phyloP scores from a whole-genome alignment of 2,329 filamentous ascomycete species.

The Penicillium sp. region DNA sequence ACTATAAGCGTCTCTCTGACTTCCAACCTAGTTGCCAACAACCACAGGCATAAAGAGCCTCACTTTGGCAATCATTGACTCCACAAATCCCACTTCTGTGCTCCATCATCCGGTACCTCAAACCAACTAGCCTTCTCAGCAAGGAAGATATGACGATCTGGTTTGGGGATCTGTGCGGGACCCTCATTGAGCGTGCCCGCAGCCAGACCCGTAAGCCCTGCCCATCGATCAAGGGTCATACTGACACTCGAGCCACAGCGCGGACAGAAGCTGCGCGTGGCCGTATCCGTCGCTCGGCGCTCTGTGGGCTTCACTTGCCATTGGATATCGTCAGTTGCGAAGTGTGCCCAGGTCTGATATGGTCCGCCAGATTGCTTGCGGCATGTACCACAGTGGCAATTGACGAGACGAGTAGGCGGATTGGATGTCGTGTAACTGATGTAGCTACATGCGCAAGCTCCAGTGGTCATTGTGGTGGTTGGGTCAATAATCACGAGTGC shows the following conservation, averaged over 20 bases:
- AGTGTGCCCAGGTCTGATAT: slow-evolving; percentile 47
- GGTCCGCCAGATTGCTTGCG: slow-evolving; percentile 51
- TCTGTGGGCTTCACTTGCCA: slow-evolving; percentile 36
- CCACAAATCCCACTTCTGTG: slow-evolving; percentile 28
- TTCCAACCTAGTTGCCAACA: background rate
- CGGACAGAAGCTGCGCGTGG: slow-evolving; percentile 48
- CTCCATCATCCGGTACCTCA: slow-evolving; percentile 40
- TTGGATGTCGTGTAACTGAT: slow-evolving; percentile 45
- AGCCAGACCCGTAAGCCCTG: slow-evolving; percentile 37
- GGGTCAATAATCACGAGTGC: background rate
- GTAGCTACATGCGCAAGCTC: slow-evolving; percentile 48
- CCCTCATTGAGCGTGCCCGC: slow-evolving; percentile 45
- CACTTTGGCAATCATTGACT: background rate
- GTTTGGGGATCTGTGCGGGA: slow-evolving; percentile 25
- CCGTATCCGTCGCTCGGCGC: slow-evolving; percentile 42
- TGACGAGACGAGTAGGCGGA: slow-evolving; percentile 37
- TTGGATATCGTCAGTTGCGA: slow-evolving; percentile 37
- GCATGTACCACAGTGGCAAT: slow-evolving; percentile 54
- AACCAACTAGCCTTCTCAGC: slow-evolving; percentile 45
- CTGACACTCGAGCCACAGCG: slow-evolving; percentile 50
- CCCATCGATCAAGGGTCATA: slow-evolving; percentile 43
- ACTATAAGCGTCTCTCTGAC: background rate
- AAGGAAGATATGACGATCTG: slow-evolving; percentile 48
- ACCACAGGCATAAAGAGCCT: background rate
- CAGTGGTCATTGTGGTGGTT: slow-evolving; percentile 31